Conservation (phyloP, 1,284 basidiomycete species). For the Acaromyces ingoldii region DNA sequence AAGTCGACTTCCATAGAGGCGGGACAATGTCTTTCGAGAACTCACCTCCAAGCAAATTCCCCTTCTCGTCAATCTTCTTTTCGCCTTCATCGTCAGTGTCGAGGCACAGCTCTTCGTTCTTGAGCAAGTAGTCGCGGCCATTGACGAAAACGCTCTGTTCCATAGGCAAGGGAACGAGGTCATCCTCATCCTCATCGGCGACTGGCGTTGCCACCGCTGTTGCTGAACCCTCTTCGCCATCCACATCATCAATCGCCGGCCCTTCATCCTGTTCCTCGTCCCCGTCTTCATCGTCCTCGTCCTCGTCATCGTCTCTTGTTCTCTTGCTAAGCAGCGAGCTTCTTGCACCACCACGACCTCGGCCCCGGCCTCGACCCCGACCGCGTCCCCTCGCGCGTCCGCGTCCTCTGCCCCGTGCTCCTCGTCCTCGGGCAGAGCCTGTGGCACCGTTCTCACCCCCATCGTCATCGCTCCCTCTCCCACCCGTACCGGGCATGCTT, state of each 20-base stretch:
- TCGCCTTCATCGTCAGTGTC: slow-evolving; percentile 81
- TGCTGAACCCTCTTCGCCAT: not conserved
- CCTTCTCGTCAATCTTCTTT: slow-evolving; percentile 79
- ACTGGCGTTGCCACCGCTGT: not conserved
- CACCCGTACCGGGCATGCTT: not conserved
- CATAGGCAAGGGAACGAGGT: not conserved
- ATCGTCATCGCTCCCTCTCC: slow-evolving; percentile 1
- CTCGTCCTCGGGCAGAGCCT: too few species aligned
- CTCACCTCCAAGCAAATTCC: slow-evolving; percentile 76
- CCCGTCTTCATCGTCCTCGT: slow-evolving; percentile 8
- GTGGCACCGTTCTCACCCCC: not conserved
- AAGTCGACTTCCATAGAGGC: slow-evolving; percentile 8
- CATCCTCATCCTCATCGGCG: not conserved
- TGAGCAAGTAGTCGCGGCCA: slow-evolving; percentile 70
- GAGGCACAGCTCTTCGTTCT: slow-evolving; percentile 78
- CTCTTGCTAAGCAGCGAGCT: not conserved
- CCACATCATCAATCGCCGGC: not conserved
- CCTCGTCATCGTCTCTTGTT: not conserved
- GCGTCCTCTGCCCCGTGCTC: not conserved
- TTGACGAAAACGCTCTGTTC: slow-evolving; percentile 67
- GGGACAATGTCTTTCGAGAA: slow-evolving; percentile 13
- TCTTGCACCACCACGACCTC: too few species aligned
- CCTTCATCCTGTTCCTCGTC: not conserved
- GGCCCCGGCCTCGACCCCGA: not conserved
- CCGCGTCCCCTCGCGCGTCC: not conserved